phyloP scores from a whole-genome alignment of 78 protist genomes.

The Dictyostelium purpureum region DNA sequence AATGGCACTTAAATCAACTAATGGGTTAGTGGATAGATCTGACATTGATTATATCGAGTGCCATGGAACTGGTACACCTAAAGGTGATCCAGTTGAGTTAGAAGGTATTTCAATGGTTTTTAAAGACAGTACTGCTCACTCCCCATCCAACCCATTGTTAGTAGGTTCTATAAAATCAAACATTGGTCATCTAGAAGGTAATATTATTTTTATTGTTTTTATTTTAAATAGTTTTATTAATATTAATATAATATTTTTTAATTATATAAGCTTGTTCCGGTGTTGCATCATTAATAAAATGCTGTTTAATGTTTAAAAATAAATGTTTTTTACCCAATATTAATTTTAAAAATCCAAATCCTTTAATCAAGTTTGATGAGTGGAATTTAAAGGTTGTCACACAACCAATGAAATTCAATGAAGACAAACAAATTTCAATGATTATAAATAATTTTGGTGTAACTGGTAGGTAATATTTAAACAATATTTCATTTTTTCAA shows the following conservation, averaged over 20 bases:
- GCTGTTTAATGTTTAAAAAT: neutral
- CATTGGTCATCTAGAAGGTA: slow-evolving; percentile 47
- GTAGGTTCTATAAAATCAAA: slow-evolving; percentile 35
- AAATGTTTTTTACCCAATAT: slow-evolving; percentile 51
- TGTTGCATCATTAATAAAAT: neutral
- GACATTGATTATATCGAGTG: slow-evolving; percentile 61
- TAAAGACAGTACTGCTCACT: neutral
- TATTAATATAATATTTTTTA: too few species aligned
- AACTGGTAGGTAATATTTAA: slow-evolving; percentile 39
- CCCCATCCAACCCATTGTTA: neutral
- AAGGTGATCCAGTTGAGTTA: slow-evolving; percentile 80
- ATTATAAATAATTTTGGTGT: slow-evolving; percentile 84
- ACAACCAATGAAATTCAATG: slow-evolving; percentile 8
- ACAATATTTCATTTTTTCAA: too few species aligned
- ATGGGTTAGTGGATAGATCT: neutral
- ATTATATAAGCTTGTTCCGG: slow-evolving; percentile 67
- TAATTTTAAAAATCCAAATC: slow-evolving; percentile 32
- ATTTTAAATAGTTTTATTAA: too few species aligned
- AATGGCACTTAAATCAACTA: slow-evolving; percentile 31
- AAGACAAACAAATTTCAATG: neutral
- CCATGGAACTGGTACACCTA: slow-evolving; percentile 78
- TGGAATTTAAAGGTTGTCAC: slow-evolving; percentile 52
- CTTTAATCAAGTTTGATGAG: slow-evolving; percentile 53
- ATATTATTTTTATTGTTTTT: too few species aligned
- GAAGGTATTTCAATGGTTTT: slow-evolving; percentile 12